These are phyloP conservation scores for Colletotrichum limetticola DNA, from an alignment of 2,329 filamentous ascomycete genomes.

Conservation along the genomic window DNA sequence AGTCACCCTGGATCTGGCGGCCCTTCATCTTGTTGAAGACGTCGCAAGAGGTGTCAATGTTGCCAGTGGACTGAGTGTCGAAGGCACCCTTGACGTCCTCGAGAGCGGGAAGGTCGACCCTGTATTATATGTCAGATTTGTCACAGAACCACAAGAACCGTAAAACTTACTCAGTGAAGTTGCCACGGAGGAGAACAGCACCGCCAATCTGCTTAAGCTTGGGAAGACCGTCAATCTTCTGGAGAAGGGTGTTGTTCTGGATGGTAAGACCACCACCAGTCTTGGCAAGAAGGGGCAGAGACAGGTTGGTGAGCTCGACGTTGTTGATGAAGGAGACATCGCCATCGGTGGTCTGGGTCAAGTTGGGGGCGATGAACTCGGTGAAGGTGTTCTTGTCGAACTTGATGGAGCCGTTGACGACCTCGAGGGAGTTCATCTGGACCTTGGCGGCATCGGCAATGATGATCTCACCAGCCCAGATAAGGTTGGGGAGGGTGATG, in stretches of 20 bases:
- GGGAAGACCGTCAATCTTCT: constrained; percentile 73
- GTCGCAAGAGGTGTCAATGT: constrained; percentile 67
- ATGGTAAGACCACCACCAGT: constrained; percentile 86
- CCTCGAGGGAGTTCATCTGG: constrained; percentile 76
- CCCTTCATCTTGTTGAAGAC: constrained; percentile 58
- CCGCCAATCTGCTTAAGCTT: constrained; percentile 77
- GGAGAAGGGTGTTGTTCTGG: constrained; percentile 87
- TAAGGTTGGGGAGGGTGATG: constrained; percentile 81
- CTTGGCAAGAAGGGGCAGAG: constrained; percentile 73
- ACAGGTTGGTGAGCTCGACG: constrained; percentile 75
- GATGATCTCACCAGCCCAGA: constrained; percentile 60
- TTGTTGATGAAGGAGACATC: constrained; percentile 74
- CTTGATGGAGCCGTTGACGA: constrained; percentile 82
- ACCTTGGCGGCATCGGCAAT: constrained; percentile 83
- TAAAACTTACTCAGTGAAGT: constrained; percentile 69
- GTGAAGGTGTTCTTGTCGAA: constrained; percentile 84
- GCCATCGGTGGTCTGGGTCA: constrained; percentile 72
- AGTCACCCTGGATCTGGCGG: constrained; percentile 59
- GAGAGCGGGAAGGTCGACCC: constrained; percentile 76
- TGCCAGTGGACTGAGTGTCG: constrained; percentile 73
- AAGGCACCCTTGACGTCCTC: constrained; percentile 77
- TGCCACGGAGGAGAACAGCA: constrained; percentile 86
- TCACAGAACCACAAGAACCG: neutral
- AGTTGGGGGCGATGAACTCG: constrained; percentile 72
- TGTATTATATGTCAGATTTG: constrained; percentile 46